A percentile compares a stretch with the other conserved stretches of the same genome.
Evolutionary conservation across 768 basidiomycete genomes (phyloP).

Genomic region (Amylocystis lapponica): DNA sequence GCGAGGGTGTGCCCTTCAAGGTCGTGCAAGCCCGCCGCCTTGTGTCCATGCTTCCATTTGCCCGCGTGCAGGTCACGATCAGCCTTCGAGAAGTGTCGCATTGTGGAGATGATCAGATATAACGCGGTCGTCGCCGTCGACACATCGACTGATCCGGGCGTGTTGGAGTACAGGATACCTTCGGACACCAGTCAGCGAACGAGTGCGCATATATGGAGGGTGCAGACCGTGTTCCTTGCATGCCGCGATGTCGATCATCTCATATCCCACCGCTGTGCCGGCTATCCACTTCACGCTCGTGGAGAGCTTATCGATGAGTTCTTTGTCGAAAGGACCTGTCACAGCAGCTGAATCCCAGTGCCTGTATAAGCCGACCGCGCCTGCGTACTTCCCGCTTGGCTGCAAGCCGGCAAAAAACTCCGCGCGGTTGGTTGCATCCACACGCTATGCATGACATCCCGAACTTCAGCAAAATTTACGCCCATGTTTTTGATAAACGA

Average conservation of each 20-base stretch:
- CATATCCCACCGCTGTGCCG: conserved; percentile 90
- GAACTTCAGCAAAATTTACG: no score
- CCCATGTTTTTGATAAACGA: no score
- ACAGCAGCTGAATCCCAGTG: conserved; percentile 60
- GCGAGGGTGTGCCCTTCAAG: conserved; percentile 63
- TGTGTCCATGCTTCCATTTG: conserved; percentile 53
- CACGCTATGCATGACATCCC: no score
- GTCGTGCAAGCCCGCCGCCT: conserved; percentile 50
- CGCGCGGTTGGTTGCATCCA: no score
- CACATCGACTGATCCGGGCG: conserved; percentile 85
- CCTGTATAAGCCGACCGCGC: conserved; percentile 71
- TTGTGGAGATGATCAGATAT: conserved; percentile 71
- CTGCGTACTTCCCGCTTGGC: conserved; percentile 66
- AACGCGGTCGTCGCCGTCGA: conserved; percentile 86
- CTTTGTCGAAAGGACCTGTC: conserved; percentile 79
- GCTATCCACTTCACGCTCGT: conserved; percentile 75
- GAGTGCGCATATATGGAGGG: background rate
- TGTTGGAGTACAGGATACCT: conserved; percentile 82
- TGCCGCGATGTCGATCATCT: conserved; percentile 73
- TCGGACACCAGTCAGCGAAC: background rate
- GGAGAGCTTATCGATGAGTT: conserved; percentile 65
- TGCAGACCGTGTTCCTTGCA: conserved; percentile 61
- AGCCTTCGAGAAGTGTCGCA: conserved; percentile 64
- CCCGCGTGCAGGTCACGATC: conserved; percentile 51
- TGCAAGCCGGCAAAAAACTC: conserved; percentile 63